A percentile compares a stretch with the other conserved stretches of the same genome.
These are phyloP conservation scores for Litchi chinensis DNA, from an alignment of 345 rosid species.

Conservation along the genomic window DNA sequence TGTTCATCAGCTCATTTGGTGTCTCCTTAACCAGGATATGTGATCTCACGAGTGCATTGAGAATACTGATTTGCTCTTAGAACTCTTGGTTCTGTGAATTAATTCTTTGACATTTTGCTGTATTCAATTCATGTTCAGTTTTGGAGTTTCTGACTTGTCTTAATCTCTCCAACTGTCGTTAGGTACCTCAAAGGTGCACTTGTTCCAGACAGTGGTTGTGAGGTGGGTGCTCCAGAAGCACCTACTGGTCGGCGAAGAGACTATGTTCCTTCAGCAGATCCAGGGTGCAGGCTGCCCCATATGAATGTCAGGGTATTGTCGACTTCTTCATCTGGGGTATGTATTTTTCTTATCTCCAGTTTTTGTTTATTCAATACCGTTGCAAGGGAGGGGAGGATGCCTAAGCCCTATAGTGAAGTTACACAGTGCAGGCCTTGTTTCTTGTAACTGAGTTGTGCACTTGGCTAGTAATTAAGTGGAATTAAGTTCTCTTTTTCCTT, in stretches of 20 bases:
- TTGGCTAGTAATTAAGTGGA: conserved; percentile 5
- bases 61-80: not conserved
- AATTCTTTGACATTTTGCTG: not conserved
- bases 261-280: conserved; percentile 74
- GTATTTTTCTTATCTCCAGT: not conserved
- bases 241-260: conserved; percentile 82
- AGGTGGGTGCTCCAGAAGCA: conserved; percentile 26
- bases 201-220: conserved; percentile 48
- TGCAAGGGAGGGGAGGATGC: not conserved
- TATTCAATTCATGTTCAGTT: not conserved
- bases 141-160: conserved; percentile 1
- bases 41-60: not conserved
- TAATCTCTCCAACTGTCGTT: conserved; percentile 12
- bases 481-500: not conserved
- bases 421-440: not conserved
- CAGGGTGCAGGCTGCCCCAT: conserved; percentile 92
- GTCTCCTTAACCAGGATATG: not conserved
- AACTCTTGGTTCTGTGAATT: conserved; percentile 4
- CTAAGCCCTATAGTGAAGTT: not conserved
- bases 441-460: not conserved
- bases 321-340: conserved; percentile 46
- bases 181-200: conserved; percentile 90
- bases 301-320: conserved; percentile 59
- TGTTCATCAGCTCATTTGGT: not conserved
- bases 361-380: not conserved